phyloP scores from a whole-genome alignment of 352 stramenopile genomes.

The Pythium myriotylum region DNA sequence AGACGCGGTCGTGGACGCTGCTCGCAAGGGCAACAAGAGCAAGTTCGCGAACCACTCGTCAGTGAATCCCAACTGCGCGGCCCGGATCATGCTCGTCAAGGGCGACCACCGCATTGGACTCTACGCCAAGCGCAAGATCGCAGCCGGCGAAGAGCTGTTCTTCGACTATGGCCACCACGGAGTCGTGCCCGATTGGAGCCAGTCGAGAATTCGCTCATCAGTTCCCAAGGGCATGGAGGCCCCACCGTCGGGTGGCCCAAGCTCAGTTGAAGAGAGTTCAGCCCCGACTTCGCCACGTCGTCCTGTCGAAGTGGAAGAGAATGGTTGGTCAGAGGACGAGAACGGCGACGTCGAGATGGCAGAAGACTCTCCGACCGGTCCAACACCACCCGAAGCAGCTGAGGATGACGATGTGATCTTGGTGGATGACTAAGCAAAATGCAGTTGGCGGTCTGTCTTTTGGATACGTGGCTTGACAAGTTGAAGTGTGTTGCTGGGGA shows the following conservation, averaged over 20 bases:
- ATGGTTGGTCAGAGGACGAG: not conserved
- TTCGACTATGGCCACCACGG: constrained; percentile 86
- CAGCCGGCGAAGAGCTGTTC: constrained; percentile 82
- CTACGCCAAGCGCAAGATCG: constrained; percentile 91
- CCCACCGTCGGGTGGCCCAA: constrained; percentile 2
- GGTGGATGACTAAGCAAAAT: not conserved
- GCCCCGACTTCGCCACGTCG: constrained; percentile 15
- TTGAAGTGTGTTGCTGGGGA: not conserved
- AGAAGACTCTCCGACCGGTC: no score
- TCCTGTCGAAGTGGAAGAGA: constrained; percentile 7
- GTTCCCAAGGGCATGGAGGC: constrained; percentile 7
- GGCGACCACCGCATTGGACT: constrained; percentile 94
- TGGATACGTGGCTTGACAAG: no score
- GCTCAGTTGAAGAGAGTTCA: constrained; percentile 18
- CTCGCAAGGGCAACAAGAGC: constrained; percentile 95
- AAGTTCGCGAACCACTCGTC: constrained; percentile 93
- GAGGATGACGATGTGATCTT: constrained; percentile 3
- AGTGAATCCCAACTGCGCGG: constrained; percentile 77
- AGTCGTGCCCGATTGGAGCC: constrained; percentile 82
- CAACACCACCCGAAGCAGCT: not conserved
- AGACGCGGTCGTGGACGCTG: constrained; percentile 93
- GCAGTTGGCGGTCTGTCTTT: no score
- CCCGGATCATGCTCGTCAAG: constrained; percentile 90
- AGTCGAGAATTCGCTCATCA: constrained; percentile 46
- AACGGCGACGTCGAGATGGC: not conserved